These are phyloP conservation scores for Wickerhamomyces xylosicus DNA, from an alignment of 805 yeast species.

Conservation along the genomic window DNA sequence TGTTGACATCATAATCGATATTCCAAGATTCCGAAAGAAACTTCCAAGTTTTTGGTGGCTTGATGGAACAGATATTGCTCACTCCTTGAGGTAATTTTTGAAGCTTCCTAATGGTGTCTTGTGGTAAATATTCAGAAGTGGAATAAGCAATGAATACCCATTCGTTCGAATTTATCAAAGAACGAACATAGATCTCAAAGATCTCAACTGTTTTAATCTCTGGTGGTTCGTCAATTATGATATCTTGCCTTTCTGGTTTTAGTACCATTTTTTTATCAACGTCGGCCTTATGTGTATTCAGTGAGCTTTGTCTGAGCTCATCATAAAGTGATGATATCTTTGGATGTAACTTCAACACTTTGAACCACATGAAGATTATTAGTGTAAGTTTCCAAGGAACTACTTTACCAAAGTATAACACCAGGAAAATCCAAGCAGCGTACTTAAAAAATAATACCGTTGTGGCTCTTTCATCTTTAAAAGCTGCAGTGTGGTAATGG, in stretches of 20 bases:
- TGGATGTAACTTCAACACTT: slow-evolving; percentile 51
- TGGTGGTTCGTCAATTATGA: slow-evolving; percentile 64
- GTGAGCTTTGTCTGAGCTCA: slow-evolving; percentile 10
- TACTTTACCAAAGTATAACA: slow-evolving; percentile 35
- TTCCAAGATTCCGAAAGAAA: slow-evolving; percentile 60
- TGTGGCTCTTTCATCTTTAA: slow-evolving; percentile 57
- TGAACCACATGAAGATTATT: slow-evolving; percentile 47
- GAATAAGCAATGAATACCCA: slow-evolving; percentile 60
- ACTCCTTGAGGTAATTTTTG: slow-evolving; percentile 61
- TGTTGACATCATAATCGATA: slow-evolving; percentile 41
- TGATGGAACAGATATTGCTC: slow-evolving; percentile 38
- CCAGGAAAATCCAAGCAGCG: slow-evolving; percentile 26
- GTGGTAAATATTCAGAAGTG: slow-evolving; percentile 37
- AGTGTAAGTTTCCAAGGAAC: slow-evolving; percentile 59
- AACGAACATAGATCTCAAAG: slow-evolving; percentile 64
- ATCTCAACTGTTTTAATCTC: slow-evolving; percentile 58
- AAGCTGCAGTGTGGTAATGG: slow-evolving; percentile 55
- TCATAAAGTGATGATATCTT: slow-evolving; percentile 22
- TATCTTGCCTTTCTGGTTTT: slow-evolving; percentile 32
- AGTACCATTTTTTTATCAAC: slow-evolving; percentile 22
- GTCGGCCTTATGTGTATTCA: slow-evolving; percentile 20
- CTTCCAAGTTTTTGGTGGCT: slow-evolving; percentile 68
- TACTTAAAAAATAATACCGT: slow-evolving; percentile 45
- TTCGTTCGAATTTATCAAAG: slow-evolving; percentile 37
- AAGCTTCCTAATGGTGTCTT: slow-evolving; percentile 33